Evolutionary conservation across 106 monocot genomes (phyloP), one percentile per base, ranked within the genome.

Genomic region (Amphibolis antarctica): DNA sequence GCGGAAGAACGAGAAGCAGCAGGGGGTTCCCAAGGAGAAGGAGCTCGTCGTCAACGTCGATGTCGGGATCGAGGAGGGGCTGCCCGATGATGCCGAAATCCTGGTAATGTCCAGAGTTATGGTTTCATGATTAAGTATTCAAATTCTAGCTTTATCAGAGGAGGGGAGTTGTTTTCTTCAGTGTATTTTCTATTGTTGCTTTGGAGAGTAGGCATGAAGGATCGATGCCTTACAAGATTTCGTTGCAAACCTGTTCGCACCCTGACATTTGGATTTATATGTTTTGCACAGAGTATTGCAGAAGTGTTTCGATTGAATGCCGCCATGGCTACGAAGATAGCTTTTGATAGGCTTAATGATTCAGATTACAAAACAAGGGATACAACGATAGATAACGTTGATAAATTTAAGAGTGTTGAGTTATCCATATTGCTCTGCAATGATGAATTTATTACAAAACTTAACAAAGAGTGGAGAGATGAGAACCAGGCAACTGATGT

Each of bases 391-490:
- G 62, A 56, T 70, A 76, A 83, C 68, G 55, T 91, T 69, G 73
- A 77, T 58, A 85, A 77, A 75, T 99, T 85, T 70, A 84, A 99
- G 22, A 99, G 79, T 64, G 66, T 77, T 55, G 91, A 99, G 68
- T 54, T 85, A 11, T 99, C 98, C 59, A 45, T 99, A n/a, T 36
- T 88, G 56, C 74, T 99, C 46, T 88, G 98, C 79, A 88, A 91
- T 83, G 98, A 91, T 63, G 66, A 88, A 36, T 91, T 78, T 36
- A 91, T 99, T 24, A 73, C 63, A 69, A 81, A 76, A 19, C 82
- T 99, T 17, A 87, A 99, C 69, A 99, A 98, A 70, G 91, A 99
- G 20, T 88, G 85, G 80, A 99, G 91, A 83, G 98, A 78, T 42
- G 82, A 88, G 70, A 85, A 99, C 69, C 66, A 68, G 56, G 72